Evolutionary conservation across 495 filamentous ascomycete species (phyloP), one percentile per base, ranked within the genome.

Genomic region (Usnea hakonensis): DNA sequence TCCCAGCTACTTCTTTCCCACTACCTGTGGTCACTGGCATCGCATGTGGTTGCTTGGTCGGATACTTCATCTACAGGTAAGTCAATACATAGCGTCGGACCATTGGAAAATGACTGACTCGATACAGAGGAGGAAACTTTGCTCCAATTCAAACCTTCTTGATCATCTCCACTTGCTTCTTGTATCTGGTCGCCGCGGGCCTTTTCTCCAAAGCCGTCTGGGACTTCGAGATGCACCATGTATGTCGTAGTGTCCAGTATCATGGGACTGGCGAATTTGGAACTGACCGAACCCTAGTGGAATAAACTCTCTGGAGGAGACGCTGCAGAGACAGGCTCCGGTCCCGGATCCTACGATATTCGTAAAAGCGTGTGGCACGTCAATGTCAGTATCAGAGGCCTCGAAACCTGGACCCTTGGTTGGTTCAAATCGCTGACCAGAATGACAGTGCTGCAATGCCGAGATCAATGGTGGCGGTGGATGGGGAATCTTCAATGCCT

Each of bases 401-500:
- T 28, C 6, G 56, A 48, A 3, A 13, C 16, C 36, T 10, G 17
- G 43, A 7, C 19, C 17, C 19, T 26, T 33, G 13, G 32, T n/a
- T 30, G n/a, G 32, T 58, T 61, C 32, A 30, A 58, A 6, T 40
- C 17, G 5, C 57, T 69, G 55, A 71, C 30, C 23, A 40, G 17
- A 11, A 32, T 26, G 60, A 26, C 35, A 87, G 84, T 95, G 89
- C 77, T 95, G 90, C 72, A 92, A 81, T 59, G 85, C 91, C 0
- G 72, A 77, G 26, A 54, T 87, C 19, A 84, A 85, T 57, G 89
- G 88, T 37, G 90, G 89, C 21, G 84, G 83, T 50, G 90, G 90
- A 30, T 97, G 92, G 92, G 91, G 90, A 50, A 83, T 96, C 69
- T 95, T 96, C 78, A 95, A 93, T 64, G 85, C 89, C 21, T 74